A percentile compares a stretch with the other conserved stretches of the same genome.
phyloP scores from a whole-genome alignment of 306 rosid genomes.

The Ormosia emarginata region DNA sequence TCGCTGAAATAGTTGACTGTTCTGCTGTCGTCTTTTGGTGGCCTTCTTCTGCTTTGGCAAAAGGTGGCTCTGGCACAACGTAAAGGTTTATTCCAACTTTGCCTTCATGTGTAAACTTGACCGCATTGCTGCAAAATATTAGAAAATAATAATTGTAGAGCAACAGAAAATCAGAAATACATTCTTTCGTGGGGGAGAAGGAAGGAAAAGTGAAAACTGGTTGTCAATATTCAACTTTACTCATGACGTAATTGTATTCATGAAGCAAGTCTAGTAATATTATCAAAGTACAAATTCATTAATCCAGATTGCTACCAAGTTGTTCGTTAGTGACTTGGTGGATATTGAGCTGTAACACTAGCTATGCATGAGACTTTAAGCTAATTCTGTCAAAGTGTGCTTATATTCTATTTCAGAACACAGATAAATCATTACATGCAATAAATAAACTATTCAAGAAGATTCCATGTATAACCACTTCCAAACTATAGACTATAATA shows the following conservation, averaged over 20 bases:
- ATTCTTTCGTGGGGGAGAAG: background rate
- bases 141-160: constrained; percentile 1
- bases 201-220: background rate
- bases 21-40: constrained; percentile 34
- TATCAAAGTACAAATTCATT: background rate
- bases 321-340: background rate
- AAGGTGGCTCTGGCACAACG: constrained; percentile 55
- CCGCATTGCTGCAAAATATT: constrained; percentile 67
- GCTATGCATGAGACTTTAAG: background rate
- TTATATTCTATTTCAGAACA: background rate
- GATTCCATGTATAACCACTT: background rate
- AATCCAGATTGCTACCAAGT: background rate
- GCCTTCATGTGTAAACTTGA: constrained; percentile 96
- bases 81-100: constrained; percentile 83
- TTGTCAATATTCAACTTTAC: background rate
- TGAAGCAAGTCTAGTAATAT: background rate
- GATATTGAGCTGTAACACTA: background rate
- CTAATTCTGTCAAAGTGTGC: background rate
- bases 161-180: background rate
- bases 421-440: background rate
- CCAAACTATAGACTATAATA: background rate
- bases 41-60: constrained; percentile 43
- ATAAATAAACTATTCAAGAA: background rate
- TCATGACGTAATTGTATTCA: background rate
- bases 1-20: constrained; percentile 30